Evolutionary conservation across 257 asterid genomes (phyloP).

Genomic region (Solanum tarapatanum): DNA sequence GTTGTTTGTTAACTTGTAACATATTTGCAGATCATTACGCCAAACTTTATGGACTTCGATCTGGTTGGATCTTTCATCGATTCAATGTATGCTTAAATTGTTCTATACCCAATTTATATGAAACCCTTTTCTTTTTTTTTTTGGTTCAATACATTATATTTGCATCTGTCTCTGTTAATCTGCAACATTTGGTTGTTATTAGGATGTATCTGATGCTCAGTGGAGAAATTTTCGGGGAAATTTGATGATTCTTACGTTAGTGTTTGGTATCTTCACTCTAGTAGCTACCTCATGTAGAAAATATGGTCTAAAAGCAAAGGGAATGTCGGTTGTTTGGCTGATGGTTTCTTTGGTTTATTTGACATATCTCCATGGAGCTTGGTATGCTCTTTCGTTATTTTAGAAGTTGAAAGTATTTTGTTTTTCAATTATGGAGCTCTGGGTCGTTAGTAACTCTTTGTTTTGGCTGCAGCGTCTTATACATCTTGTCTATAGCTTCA

Average conservation of each 20-base stretch:
- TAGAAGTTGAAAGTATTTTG: neutral
- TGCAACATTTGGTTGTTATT: neutral
- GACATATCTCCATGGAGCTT: constrained; percentile 74
- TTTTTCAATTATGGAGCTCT: neutral
- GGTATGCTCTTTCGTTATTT: constrained; percentile 33
- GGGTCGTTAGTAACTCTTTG: neutral
- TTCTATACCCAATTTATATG: neutral
- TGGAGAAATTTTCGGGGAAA: constrained; percentile 94
- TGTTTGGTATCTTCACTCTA: constrained; percentile 61
- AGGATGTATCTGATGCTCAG: constrained; percentile 90
- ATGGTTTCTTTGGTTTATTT: constrained; percentile 56
- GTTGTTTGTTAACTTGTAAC: neutral
- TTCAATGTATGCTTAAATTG: constrained; percentile 37
- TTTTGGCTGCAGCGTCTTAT: constrained; percentile 49
- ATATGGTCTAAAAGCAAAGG: constrained; percentile 53
- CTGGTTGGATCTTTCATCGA: neutral
- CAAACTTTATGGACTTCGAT: constrained; percentile 65
- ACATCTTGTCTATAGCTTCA: constrained; percentile 55
- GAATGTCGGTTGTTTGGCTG: constrained; percentile 78
- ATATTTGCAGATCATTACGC: constrained; percentile 45
- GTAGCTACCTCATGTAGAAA: constrained; percentile 41
- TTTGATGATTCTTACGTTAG: constrained; percentile 52
- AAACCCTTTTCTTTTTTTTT: neutral
- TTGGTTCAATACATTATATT: neutral
- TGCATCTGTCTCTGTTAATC: neutral